Base-by-base conservation (phyloP, 2,329 filamentous ascomycete genomes). In the Stagonosporopsis rhizophila region DNA sequence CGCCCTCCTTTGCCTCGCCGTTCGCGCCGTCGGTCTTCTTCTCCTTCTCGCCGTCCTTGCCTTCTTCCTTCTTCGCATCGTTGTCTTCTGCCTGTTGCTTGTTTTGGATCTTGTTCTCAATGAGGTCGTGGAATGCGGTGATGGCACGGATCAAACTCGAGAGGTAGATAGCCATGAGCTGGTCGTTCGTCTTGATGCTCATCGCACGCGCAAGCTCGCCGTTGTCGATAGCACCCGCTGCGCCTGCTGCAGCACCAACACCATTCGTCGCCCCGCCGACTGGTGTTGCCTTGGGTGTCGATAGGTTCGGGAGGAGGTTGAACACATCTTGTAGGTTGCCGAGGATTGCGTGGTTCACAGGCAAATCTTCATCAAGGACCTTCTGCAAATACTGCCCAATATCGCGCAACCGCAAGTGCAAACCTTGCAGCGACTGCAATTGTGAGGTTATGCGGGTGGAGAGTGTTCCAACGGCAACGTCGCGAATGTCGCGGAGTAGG, bases 71-170 rank as follows among this genome's bases (percentile, higher is more conserved):
- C 61, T 89, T 87, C 41, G 82, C 85, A 68, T 98, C 94, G 80
- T 94, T 94, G 73, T 99, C 95, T 74, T 98, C 95, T 72, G 96
- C 90, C 77, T 96, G 91, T 79, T 98, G 93, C 76, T 94, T 87
- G 80, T 99, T 99, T 82, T 98, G 94, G 67, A 98, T 97, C 85
- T 99, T 99, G 83, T 99, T 99, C 82, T 99, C 95, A 66, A 99
- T 99, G 66, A 99, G 81, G 75, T 99, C 95, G 77, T 99, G 95
- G 88, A 98, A 99, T 7, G 95, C 95, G 12, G 95, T 98, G 73
- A 99, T 99, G 54, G 95, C 95, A 59, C 95, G 87, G 79, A 99
- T 98, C 81, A 98, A 81, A 81, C 91, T 96, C 80, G 91, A 96
- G 51, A 99, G 84, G 79, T 99, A 99, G 76, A 99, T 98, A 48